Base-by-base conservation (phyloP, 1,284 basidiomycete species). In the Ganoderma sinense region DNA sequence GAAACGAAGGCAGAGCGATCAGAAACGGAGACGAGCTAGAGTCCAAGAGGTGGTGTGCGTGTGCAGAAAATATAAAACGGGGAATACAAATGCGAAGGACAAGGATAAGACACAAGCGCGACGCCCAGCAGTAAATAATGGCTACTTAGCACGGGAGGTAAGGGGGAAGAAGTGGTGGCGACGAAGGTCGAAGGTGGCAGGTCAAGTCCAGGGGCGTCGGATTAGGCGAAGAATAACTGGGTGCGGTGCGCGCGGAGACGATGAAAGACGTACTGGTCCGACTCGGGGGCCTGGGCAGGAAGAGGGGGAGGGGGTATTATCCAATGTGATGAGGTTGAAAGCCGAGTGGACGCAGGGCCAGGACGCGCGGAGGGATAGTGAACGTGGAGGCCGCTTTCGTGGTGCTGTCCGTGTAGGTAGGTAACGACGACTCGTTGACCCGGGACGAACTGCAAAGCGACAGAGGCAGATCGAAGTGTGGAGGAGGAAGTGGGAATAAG, bases 101-200 rank as follows among this genome's bases (percentile, higher is more conserved):
- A 39, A 8, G 23, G n/a, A 33, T 29, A 26, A 13, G 43, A 40
- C 48, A 40, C 36, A 62, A 69, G 62, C 31, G 64, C 71, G 66
- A 64, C 71, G 40, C 68, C 65, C 59, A 33, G 48, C 55, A n/a
- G 39, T 41, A 69, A 45, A 69, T 67, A 66, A 33, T n/a, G 31
- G 56, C 16, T n/a, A 10, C 14, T 14, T 18, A 48, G 43, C 33
- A 39, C 41, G 16, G 16, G 40, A 16, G 40, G 51, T 7, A n/a
- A n/a, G n/a, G 36, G 36, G 36, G 36, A 7, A 36, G 4, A 11
- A 55, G 31, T 6, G 26, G 23, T 11, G 13, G 10, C 53, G 53
- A 5, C 16, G 29, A 33, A 33, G 53, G 6, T 11, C 18, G 31
- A 56, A 33, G 29, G 14, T 16, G 31, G 18, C 29, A 56, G 7